phyloP scores from a whole-genome alignment of 1,139 yeast species.

The Yamadazyma conglobata region DNA sequence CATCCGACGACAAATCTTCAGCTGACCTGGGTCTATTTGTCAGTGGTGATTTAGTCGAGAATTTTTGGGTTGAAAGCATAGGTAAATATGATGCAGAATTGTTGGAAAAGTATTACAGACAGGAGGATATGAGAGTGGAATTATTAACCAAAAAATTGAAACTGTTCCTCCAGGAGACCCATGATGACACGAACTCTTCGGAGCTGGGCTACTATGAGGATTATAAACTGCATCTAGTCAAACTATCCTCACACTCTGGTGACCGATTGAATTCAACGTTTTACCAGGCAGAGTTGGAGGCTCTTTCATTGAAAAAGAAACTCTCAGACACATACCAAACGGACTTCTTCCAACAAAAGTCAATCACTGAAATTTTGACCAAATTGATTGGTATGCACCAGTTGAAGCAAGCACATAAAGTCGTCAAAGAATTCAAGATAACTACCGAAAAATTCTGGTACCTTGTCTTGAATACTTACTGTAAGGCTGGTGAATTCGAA shows the following conservation, averaged over 20 bases:
- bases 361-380: slow-evolving; percentile 55
- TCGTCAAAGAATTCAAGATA: slow-evolving; percentile 61
- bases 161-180: slow-evolving; percentile 10
- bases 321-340: slow-evolving; percentile 53
- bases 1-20: slow-evolving; percentile 11
- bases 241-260: slow-evolving; percentile 21
- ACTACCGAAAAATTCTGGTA: slow-evolving; percentile 64
- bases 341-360: slow-evolving; percentile 47
- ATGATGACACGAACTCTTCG: slow-evolving; percentile 1
- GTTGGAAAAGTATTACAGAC: slow-evolving; percentile 30
- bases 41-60: slow-evolving; percentile 41
- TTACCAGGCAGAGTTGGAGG: slow-evolving; percentile 48
- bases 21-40: too few species aligned
- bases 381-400: slow-evolving; percentile 58
- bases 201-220: slow-evolving; percentile 19
- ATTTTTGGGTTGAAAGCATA: slow-evolving; percentile 35
- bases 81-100: slow-evolving; percentile 23
- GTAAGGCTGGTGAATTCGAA: slow-evolving; percentile 56
- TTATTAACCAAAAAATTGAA: slow-evolving; percentile 22
- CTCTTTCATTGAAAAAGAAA: slow-evolving; percentile 50
- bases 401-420: slow-evolving; percentile 50
- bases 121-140: slow-evolving; percentile 31
- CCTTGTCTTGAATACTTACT: slow-evolving; percentile 53
- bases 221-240: slow-evolving; percentile 24
- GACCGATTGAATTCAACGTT: slow-evolving; percentile 21